Evolutionary conservation across 345 rosid species (phyloP).

Genomic region (Eucalyptus globulus): DNA sequence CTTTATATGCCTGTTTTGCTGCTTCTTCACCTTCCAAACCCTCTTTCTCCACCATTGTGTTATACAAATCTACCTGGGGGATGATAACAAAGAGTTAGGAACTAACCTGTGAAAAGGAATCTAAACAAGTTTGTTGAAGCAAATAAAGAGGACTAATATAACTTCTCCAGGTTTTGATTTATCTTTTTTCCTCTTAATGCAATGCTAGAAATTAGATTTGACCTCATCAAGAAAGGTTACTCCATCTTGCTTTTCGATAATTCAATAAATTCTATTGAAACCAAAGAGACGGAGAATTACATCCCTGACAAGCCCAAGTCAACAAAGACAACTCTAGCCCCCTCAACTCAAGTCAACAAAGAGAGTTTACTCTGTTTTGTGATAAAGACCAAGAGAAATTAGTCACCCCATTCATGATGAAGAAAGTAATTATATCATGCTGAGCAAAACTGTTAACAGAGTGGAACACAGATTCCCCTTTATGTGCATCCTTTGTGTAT

Average conservation of each 20-base stretch:
- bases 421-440: background rate
- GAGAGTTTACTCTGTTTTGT: background rate
- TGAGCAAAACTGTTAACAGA: background rate
- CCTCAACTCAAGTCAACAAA: background rate
- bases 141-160: background rate
- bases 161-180: background rate
- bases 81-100: background rate
- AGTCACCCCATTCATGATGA: background rate
- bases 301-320: background rate
- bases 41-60: slow-evolving; percentile 86
- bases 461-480: background rate
- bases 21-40: slow-evolving; percentile 71
- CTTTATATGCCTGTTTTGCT: slow-evolving; percentile 76
- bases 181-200: background rate
- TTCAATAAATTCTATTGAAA: background rate
- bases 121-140: background rate
- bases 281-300: background rate
- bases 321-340: background rate
- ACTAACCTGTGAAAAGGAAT: background rate
- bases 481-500: background rate
- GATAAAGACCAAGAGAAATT: background rate
- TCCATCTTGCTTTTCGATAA: background rate
- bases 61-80: slow-evolving; percentile 69
- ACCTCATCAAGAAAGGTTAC: background rate
- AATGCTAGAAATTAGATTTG: background rate